Conservation (phyloP, 257 asterid species). For the Prunella vulgaris region DNA sequence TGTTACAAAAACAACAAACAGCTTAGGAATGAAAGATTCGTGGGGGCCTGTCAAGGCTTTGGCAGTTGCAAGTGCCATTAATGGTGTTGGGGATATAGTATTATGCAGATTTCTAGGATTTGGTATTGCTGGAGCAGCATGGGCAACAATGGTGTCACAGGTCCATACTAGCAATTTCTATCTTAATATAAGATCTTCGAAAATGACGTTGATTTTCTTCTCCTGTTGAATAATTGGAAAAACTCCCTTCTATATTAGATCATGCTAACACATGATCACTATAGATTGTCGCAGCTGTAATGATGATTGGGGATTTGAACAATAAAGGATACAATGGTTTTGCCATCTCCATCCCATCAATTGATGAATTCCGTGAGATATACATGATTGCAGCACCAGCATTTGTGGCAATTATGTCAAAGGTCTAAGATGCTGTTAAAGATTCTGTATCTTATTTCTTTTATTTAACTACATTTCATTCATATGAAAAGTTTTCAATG, state of each 20-base stretch:
- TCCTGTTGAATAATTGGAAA: background rate
- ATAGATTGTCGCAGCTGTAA: constrained; percentile 71
- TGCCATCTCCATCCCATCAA: constrained; percentile 65
- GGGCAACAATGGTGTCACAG: constrained; percentile 93
- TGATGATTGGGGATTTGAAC: constrained; percentile 70
- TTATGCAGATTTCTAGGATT: constrained; percentile 65
- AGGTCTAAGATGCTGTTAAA: constrained; percentile 38
- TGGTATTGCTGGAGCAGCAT: constrained; percentile 95
- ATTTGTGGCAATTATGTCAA: constrained; percentile 69
- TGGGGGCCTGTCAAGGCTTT: constrained; percentile 84
- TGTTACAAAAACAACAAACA: constrained; percentile 19
- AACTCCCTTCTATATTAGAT: background rate
- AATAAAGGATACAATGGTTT: constrained; percentile 72
- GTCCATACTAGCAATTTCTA: constrained; percentile 19
- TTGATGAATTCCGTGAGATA: constrained; percentile 48
- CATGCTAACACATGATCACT: constrained; percentile 19
- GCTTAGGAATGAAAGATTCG: constrained; percentile 84
- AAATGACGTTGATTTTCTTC: background rate
- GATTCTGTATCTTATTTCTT: constrained; percentile 13
- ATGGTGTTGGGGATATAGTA: constrained; percentile 69
- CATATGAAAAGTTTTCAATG: constrained; percentile 19
- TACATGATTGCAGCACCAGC: constrained; percentile 75
- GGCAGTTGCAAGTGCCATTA: constrained; percentile 68
- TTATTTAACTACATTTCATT: background rate
- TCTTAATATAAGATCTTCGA: background rate